Conservation (phyloP, 1,284 basidiomycete genomes). For the Microbotryum intermedium region DNA sequence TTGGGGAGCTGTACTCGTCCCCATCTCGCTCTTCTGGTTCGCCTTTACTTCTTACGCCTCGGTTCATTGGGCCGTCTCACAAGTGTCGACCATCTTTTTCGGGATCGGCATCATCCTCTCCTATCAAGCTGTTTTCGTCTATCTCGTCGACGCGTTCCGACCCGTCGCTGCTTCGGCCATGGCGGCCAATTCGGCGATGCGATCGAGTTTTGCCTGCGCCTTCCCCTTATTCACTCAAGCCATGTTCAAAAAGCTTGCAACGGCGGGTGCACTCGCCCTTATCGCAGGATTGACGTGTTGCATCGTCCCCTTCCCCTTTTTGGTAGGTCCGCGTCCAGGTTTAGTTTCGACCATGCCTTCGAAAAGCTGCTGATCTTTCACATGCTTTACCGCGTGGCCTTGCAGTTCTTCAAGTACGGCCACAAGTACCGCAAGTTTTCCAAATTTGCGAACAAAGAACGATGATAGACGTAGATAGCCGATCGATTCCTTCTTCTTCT, state of each 20-base stretch:
- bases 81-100: conserved; percentile 48
- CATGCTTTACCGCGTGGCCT: too few species aligned
- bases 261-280: conserved; percentile 18
- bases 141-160: conserved; percentile 53
- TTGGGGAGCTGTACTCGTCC: conserved; percentile 58
- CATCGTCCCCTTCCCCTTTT: conserved; percentile 25
- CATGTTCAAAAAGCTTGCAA: conserved; percentile 22
- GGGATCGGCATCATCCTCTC: conserved; percentile 52
- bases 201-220: conserved; percentile 52
- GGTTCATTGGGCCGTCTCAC: conserved; percentile 54
- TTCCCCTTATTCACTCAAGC: conserved; percentile 25
- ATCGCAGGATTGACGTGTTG: conserved; percentile 17
- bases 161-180: conserved; percentile 69
- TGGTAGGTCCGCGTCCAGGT: background rate
- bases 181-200: conserved; percentile 60
- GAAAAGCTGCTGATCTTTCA: background rate
- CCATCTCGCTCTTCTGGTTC: conserved; percentile 60
- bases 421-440: background rate
- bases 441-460: too few species aligned
- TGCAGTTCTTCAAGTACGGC: conserved; percentile 25
- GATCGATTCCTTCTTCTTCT: too few species aligned
- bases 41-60: conserved; percentile 59
- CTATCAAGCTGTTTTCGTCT: conserved; percentile 60
- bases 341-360: background rate
- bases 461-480: too few species aligned